Evolutionary conservation across 257 asterid species (phyloP), one percentile per base, ranked within the genome.

Genomic region (Jacaranda mimosifolia): DNA sequence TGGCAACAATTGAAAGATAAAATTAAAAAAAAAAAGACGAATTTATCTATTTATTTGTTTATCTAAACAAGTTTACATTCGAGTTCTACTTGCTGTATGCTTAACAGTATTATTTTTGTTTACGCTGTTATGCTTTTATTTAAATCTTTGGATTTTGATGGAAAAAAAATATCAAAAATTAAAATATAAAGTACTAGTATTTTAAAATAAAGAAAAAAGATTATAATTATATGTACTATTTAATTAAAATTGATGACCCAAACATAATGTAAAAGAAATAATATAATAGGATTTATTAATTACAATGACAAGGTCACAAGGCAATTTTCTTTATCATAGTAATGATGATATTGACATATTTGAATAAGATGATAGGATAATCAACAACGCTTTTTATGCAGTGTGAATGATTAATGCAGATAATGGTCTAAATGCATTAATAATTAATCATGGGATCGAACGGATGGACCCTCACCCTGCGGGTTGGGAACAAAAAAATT

Each of bases 331-430:
- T 26, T 73, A 11, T 21, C 67, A 6, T 8, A n/a, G 77, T 63
- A 74, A 74, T 74, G 79, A 74, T 74, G 72, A 52, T 63, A 46
- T 49, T 7, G 60, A 46, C 64, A 46, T 59, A 21, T 49, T 63
- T 26, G 32, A 26, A 74, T 13, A 13, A 48, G 26, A 53, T 36
- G 52, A 52, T 70, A 14, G 64, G 46, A 35, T 36, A 35, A 60
- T 60, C 32, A 70, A 15, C 18, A 19, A 9, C 21, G 1, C 42
- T 35, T 51, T 69, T 12, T 17, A 70, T 70, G 67, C 21, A 38
- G 36, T 40, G 21, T 17, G 26, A 72, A 72, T 18, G 26, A 72
- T 55, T 72, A 58, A 7, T 56, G 62, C 14, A 17, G 62, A 1
- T 18, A 56, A 56, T 56, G 8, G 14, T 56, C 17, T 56, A 13